A percentile compares a stretch with the other conserved stretches of the same genome.
Evolutionary conservation across 768 basidiomycete genomes (phyloP).

Genomic region (Kwoniella shandongensis): DNA sequence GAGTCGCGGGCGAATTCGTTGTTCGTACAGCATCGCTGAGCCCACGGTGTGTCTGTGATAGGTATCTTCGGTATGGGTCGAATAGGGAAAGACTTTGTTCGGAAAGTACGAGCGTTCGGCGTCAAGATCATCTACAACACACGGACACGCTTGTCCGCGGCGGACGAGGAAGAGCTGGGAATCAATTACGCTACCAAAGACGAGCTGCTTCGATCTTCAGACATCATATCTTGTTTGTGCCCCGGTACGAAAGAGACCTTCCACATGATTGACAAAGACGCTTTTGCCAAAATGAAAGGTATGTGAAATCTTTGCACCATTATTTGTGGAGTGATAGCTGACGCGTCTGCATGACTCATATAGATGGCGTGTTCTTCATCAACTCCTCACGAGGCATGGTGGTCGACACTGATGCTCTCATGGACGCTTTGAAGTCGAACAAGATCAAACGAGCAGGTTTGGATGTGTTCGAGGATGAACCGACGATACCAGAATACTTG

Average conservation of each 20-base stretch:
- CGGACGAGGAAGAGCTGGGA: slow-evolving; percentile 24
- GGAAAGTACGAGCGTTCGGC: slow-evolving; percentile 24
- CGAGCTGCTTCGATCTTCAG: slow-evolving; percentile 24
- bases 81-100: slow-evolving; percentile 31
- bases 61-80: slow-evolving; percentile 38
- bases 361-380: slow-evolving; percentile 24
- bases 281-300: slow-evolving; percentile 47
- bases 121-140: slow-evolving; percentile 38
- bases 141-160: slow-evolving; percentile 19
- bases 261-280: slow-evolving; percentile 20
- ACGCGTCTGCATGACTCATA: slow-evolving; percentile 12
- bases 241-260: slow-evolving; percentile 24
- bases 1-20: no score
- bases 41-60: no score
- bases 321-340: slow-evolving; percentile 11
- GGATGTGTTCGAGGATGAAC: slow-evolving; percentile 53
- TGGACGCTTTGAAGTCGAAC: slow-evolving; percentile 46
- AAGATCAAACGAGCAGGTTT: slow-evolving; percentile 49
- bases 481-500: slow-evolving; percentile 20
- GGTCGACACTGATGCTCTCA: slow-evolving; percentile 49
- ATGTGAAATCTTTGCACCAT: background rate
- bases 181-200: slow-evolving; percentile 24
- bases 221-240: slow-evolving; percentile 25
- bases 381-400: slow-evolving; percentile 49
- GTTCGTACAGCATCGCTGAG: no score